phyloP scores from a whole-genome alignment of 73 alveolate genomes.

The Paramecium octaurelia region DNA sequence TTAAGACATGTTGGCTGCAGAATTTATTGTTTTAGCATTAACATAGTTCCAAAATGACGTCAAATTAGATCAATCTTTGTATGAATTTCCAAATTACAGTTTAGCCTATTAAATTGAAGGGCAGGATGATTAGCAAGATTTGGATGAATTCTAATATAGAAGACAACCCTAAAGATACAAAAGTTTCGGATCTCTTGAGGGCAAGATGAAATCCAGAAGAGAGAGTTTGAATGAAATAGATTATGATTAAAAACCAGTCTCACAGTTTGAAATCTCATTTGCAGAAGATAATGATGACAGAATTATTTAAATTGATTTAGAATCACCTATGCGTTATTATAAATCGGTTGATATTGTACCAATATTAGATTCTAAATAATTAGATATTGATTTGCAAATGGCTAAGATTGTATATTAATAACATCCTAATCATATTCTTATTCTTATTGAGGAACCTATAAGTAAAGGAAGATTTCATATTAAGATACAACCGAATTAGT shows the following conservation, averaged over 20 bases:
- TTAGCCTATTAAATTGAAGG: conserved; percentile 21
- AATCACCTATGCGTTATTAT: not conserved
- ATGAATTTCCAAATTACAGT: conserved; percentile 15
- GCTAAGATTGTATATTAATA: not conserved
- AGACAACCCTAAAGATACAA: not conserved
- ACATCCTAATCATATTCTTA: not conserved
- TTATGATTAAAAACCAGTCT: not conserved
- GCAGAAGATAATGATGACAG: not conserved
- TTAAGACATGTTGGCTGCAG: conserved; percentile 1
- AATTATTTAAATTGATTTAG: conserved; percentile 5
- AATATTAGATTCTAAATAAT: not conserved
- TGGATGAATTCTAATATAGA: not conserved
- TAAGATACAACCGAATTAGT: not conserved
- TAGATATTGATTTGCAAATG: not conserved
- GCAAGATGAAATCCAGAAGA: conserved; percentile 4
- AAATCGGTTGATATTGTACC: conserved; percentile 1
- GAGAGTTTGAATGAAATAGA: not conserved
- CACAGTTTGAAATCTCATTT: not conserved
- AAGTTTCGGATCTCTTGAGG: not conserved
- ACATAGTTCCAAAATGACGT: not conserved
- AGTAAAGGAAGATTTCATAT: not conserved
- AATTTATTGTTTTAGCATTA: not conserved
- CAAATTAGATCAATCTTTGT: conserved; percentile 3
- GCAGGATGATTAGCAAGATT: not conserved
- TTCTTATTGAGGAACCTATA: not conserved